Evolutionary conservation across 2,329 filamentous ascomycete genomes (phyloP).

Genomic region (Fonsecaea nubica): DNA sequence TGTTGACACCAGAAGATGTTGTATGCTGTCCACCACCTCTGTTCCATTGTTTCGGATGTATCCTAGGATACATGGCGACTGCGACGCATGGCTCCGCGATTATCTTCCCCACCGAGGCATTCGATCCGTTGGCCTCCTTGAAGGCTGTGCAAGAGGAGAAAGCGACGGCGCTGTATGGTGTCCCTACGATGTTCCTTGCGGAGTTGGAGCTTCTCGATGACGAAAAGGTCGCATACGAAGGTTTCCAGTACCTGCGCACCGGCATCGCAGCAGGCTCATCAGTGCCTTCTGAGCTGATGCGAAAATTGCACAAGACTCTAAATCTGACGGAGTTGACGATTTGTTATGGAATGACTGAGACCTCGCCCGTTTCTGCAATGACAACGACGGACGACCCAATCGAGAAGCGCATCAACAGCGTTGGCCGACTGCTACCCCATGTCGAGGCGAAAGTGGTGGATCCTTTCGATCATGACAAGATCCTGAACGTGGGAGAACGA

Average conservation of each 20-base stretch:
- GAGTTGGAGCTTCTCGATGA: conserved; percentile 77
- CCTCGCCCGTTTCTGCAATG: conserved; percentile 74
- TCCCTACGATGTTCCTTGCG: conserved; percentile 93
- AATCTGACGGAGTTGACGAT: conserved; percentile 86
- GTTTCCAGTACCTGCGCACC: conserved; percentile 74
- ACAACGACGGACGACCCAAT: conserved; percentile 78
- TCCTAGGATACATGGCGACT: conserved; percentile 95
- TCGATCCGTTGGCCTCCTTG: conserved; percentile 77
- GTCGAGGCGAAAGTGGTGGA: conserved; percentile 80
- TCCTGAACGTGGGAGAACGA: conserved; percentile 68
- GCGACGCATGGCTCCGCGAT: conserved; percentile 81
- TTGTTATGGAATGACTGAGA: conserved; percentile 97
- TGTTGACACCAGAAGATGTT: conserved; percentile 73
- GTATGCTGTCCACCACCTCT: conserved; percentile 68
- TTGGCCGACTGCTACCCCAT: conserved; percentile 84
- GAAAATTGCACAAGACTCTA: conserved; percentile 71
- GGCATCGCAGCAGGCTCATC: conserved; percentile 88
- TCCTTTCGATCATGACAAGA: conserved; percentile 67
- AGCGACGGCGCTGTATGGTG: conserved; percentile 79
- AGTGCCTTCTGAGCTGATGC: conserved; percentile 73
- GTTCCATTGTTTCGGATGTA: conserved; percentile 80
- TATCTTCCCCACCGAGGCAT: conserved; percentile 84
- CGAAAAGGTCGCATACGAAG: conserved; percentile 54
- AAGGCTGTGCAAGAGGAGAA: conserved; percentile 67
- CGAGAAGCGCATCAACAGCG: conserved; percentile 73